Evolutionary conservation across 352 stramenopile genomes (phyloP), one percentile per base, ranked within the genome.

Genomic region (Pythium monospermum): DNA sequence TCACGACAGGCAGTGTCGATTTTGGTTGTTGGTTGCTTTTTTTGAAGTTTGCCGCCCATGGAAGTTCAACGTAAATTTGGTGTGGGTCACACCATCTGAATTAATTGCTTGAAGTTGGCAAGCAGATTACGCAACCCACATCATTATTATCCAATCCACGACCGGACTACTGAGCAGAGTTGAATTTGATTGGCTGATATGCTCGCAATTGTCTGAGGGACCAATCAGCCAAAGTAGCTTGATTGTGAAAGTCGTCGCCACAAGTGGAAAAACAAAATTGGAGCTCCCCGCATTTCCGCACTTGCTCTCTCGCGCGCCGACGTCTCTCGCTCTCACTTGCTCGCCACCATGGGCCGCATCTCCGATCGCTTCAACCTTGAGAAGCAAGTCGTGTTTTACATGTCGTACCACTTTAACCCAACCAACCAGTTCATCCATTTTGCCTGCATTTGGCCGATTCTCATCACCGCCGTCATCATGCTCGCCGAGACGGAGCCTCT

Each of bases 401-500:
- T 76, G 47, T 78, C 68, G 18, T 87, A 84, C 63, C 73, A 87
- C 56, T 47, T 68, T 60, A 75, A 87, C 56, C 53, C 46, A 19
- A 65, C 65, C 38, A 87, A 87, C 66, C 65, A 85, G 63, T 61
- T 51, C 51, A 77, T 87, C 52, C 76, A 87, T 53, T 66, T 87
- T 18, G 47, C 69, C 2, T 87, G 71, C 57, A 80, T 87, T 41
- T 84, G 71, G 71, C 75, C 68, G 18, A 83, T 87, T 28, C 59
- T 87, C 33, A 60, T 74, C 49, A 67, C 75, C 1, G 72, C 65
- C 35, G 35, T 76, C 13, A 61, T 69, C 45, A 69, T 86, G 53
- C 35, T 82, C 28, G 59, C 64, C 37, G 53, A 61, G 40, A 66
- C 65, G 18, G 15, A 46, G n/a, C 61, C 53, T 43, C 31, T 68